A percentile compares a stretch with the other conserved stretches of the same genome.
Evolutionary conservation across 306 rosid genomes (phyloP).

Genomic region (Cucurbita pepo): DNA sequence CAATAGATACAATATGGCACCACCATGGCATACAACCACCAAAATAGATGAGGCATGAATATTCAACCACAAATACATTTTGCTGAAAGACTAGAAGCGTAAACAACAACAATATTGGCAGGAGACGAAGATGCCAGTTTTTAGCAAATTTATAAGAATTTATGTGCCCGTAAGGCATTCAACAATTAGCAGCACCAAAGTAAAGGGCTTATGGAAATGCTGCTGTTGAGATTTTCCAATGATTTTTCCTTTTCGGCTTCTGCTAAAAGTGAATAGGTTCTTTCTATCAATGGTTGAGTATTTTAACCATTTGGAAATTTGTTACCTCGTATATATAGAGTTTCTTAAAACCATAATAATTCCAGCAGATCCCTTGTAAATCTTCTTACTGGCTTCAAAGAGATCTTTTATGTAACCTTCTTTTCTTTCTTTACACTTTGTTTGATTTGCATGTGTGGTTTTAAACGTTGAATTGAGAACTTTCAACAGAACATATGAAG

Average conservation of each 20-base stretch:
- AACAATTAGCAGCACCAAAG: not conserved
- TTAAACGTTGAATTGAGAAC: not conserved
- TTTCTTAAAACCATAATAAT: not conserved
- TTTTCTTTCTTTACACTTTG: not conserved
- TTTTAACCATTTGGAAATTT: too few relatives aligned
- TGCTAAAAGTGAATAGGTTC: not conserved
- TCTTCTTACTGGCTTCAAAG: not conserved
- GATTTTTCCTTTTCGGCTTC: not conserved
- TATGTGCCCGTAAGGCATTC: not conserved
- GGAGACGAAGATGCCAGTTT: not conserved
- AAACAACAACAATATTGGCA: not conserved
- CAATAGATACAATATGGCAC: not conserved
- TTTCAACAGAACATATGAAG: not conserved
- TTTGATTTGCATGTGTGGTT: not conserved
- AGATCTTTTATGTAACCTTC: not conserved
- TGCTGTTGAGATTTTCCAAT: not conserved
- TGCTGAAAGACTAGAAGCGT: not conserved
- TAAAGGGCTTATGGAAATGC: not conserved
- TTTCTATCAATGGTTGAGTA: not conserved
- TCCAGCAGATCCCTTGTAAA: not conserved
- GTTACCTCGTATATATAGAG: not conserved
- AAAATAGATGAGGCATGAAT: not conserved
- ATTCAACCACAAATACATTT: not conserved
- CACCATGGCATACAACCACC: not conserved
- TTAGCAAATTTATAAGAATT: not conserved